Evolutionary conservation across 306 rosid species (phyloP).

Genomic region (Vigna radiata): DNA sequence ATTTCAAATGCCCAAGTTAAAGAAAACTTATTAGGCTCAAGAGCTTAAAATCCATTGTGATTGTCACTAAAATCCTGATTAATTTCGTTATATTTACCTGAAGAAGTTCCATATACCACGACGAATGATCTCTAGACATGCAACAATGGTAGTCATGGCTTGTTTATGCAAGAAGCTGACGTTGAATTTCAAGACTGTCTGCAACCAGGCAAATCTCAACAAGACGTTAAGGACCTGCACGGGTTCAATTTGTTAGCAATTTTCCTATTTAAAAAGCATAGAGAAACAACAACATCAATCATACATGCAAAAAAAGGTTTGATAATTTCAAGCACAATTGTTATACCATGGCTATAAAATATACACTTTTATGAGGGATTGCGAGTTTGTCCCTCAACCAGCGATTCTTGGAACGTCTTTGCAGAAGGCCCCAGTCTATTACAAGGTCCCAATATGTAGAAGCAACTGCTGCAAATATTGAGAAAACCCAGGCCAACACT

Average conservation of each 20-base stretch:
- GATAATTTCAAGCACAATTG: background rate
- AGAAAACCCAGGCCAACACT: slow-evolving; percentile 55
- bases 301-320: background rate
- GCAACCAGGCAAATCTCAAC: slow-evolving; percentile 81
- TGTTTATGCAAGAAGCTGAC: slow-evolving; percentile 50
- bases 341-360: slow-evolving; percentile 70
- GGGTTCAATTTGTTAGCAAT: slow-evolving; percentile 3
- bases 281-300: slow-evolving; percentile 5
- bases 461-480: slow-evolving; percentile 57
- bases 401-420: slow-evolving; percentile 63
- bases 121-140: slow-evolving; percentile 71
- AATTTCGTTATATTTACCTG: slow-evolving; percentile 47
- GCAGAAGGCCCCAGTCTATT: slow-evolving; percentile 80
- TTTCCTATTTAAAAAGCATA: background rate
- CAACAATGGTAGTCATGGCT: slow-evolving; percentile 52
- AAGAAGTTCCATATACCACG: slow-evolving; percentile 86
- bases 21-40: background rate
- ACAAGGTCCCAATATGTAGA: slow-evolving; percentile 77
- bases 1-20: background rate
- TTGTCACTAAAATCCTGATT: background rate
- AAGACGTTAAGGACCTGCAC: slow-evolving; percentile 68
- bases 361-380: slow-evolving; percentile 54
- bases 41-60: background rate
- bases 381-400: slow-evolving; percentile 78
- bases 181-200: slow-evolving; percentile 57